Evolutionary conservation across 306 rosid genomes (phyloP), one percentile per base, ranked within the genome.

Genomic region (Trifolium pratense): DNA sequence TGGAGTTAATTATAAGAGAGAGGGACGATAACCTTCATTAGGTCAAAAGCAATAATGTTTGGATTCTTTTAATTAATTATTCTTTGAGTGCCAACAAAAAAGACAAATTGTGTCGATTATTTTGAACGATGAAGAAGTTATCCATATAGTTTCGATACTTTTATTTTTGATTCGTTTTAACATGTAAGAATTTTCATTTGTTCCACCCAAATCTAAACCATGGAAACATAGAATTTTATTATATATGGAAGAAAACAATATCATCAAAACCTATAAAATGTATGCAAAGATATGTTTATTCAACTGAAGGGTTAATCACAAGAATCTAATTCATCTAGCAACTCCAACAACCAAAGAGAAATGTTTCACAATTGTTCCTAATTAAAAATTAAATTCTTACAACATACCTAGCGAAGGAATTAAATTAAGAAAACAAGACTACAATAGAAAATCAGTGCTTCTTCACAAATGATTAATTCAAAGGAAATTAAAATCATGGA

Each of bases 31-130:
- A 59, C 55, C 55, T 73, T 52, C 63, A 59, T 29, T 68, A 9
- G 80, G 86, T 73, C 86, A 83, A 79, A 73, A 46, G 81, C 81
- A 75, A 75, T 79, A 79, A 79, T 75, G 66, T 60, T 66, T 66
- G 58, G 66, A 76, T 79, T 71, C 81, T 68, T 45, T 70, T 66
- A 71, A 51, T 79, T 75, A 79, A 67, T 40, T 60, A 80, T 75
- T 79, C 75, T 57, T 49, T 36, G 40, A 78, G 79, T 75, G 31
- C 75, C 45, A 49, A 76, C 78, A 51, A 73, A 77, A 65, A 37
- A 71, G 78, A 70, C 29, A 78, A 74, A 69, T 61, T 64, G 40
- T 78, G 64, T 82, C 23, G 55, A 42, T 29, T 57, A 71, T 75
- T 78, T 78, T 60, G 58, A 68, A 62, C 59, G 23, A 74, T 42